phyloP scores from a whole-genome alignment of 2,329 filamentous ascomycete species.

The Pyrenophora tritici-repentis region DNA sequence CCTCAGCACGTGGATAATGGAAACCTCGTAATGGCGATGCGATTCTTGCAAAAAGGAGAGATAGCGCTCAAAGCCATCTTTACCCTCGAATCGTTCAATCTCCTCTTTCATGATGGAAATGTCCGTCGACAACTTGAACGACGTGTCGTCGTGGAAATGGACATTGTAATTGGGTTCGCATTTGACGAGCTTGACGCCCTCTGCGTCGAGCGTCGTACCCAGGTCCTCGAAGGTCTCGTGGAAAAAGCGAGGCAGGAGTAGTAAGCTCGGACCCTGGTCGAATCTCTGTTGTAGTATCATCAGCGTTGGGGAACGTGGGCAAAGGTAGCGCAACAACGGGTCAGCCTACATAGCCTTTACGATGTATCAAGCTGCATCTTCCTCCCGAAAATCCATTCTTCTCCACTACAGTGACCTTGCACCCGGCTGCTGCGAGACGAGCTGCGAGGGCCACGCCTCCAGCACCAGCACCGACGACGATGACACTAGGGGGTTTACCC shows the following conservation, averaged over 20 bases:
- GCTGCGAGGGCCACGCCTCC: conserved; percentile 75
- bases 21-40: conserved; percentile 72
- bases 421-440: conserved; percentile 71
- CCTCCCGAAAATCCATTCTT: conserved; percentile 76
- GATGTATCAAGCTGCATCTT: conserved; percentile 68
- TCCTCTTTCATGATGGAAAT: conserved; percentile 71
- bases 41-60: conserved; percentile 69
- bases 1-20: conserved; percentile 67
- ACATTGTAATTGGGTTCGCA: conserved; percentile 78
- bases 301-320: background rate
- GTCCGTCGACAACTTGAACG: conserved; percentile 69
- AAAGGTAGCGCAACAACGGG: background rate
- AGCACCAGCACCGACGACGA: conserved; percentile 65
- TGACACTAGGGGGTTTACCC: conserved; percentile 28
- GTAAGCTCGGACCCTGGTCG: conserved; percentile 76
- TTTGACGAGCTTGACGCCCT: conserved; percentile 70
- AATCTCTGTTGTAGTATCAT: conserved; percentile 57
- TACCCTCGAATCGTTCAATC: conserved; percentile 74
- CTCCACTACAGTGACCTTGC: conserved; percentile 75
- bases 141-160: conserved; percentile 71
- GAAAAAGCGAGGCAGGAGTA: conserved; percentile 74
- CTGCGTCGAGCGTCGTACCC: conserved; percentile 66
- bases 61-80: conserved; percentile 72
- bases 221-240: conserved; percentile 71
- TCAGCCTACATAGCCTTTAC: conserved; percentile 59